Evolutionary conservation across 78 protist species (phyloP).

Genomic region (Carpediemonas membranifera): DNA sequence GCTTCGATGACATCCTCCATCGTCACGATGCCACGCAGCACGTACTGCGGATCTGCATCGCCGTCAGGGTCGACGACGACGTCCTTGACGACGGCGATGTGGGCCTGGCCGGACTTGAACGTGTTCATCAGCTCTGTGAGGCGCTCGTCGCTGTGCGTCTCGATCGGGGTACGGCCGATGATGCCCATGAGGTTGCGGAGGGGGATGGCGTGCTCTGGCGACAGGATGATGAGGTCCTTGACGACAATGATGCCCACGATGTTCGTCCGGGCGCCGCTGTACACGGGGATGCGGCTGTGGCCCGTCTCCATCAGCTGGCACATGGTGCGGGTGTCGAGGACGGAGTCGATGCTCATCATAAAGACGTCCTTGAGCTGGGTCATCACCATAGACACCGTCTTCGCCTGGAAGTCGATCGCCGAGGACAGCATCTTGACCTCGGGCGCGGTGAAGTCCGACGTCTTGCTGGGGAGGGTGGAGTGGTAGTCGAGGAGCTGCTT

Average conservation of each 20-base stretch:
- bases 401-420: background rate
- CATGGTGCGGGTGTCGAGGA: too few relatives aligned
- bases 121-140: background rate
- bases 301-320: background rate
- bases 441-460: background rate
- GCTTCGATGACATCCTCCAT: slow-evolving; percentile 9
- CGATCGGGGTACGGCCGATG: too few relatives aligned
- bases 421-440: background rate
- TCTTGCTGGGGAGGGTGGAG: background rate
- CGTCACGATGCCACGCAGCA: slow-evolving; percentile 1
- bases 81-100: too few relatives aligned
- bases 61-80: background rate
- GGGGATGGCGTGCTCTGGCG: background rate
- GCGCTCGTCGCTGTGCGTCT: background rate
- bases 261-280: slow-evolving; percentile 5
- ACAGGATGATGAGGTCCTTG: slow-evolving; percentile 2
- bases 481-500: background rate
- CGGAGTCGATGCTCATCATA: too few relatives aligned
- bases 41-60: background rate
- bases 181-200: too few relatives aligned
- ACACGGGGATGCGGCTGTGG: slow-evolving; percentile 16
- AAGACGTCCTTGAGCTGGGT: too few relatives aligned
- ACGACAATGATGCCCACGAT: slow-evolving; percentile 23
- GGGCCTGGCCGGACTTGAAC: background rate
- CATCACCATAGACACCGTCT: too few relatives aligned